A percentile compares a stretch with the other conserved stretches of the same genome.
phyloP scores from a whole-genome alignment of 1,284 basidiomycete species.

The Hemileia vastatrix region DNA sequence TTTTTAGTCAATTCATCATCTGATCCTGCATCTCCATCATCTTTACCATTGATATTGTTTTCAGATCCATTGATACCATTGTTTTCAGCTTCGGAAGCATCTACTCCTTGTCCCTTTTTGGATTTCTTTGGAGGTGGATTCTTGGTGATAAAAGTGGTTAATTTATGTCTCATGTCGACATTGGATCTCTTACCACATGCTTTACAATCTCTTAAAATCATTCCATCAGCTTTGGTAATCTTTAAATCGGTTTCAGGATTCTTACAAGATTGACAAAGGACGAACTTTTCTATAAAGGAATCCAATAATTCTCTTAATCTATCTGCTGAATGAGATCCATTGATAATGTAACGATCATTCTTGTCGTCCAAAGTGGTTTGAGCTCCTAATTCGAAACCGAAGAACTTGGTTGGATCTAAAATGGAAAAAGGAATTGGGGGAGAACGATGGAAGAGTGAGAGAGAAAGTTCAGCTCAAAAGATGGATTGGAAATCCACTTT shows the following conservation, averaged over 20 bases:
- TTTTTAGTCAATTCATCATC: conserved; percentile 49
- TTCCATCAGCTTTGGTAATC: conserved; percentile 69
- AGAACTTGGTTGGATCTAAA: conserved; percentile 91
- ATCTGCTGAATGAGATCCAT: conserved; percentile 83
- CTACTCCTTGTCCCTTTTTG: conserved; percentile 62
- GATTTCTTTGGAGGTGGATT: conserved; percentile 70
- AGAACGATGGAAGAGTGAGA: neutral
- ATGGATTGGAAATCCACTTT: neutral
- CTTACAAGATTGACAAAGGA: conserved; percentile 93
- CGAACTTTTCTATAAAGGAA: conserved; percentile 93
- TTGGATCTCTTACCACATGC: conserved; percentile 86
- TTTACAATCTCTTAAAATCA: conserved; percentile 93
- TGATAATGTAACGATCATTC: conserved; percentile 96
- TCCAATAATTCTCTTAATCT: conserved; percentile 93
- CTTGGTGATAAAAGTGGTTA: conserved; percentile 91
- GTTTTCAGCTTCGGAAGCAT: conserved; percentile 33
- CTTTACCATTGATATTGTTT: conserved; percentile 23
- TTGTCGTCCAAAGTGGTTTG: conserved; percentile 93
- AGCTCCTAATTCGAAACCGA: conserved; percentile 94
- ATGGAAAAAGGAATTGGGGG: neutral
- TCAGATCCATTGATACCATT: conserved; percentile 32
- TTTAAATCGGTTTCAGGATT: conserved; percentile 96
- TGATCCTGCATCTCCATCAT: conserved; percentile 40
- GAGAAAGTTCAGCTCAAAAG: neutral
- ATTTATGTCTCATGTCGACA: conserved; percentile 94